Conservation (phyloP, 2,329 filamentous ascomycete species). For the Curvularia sp. region DNA sequence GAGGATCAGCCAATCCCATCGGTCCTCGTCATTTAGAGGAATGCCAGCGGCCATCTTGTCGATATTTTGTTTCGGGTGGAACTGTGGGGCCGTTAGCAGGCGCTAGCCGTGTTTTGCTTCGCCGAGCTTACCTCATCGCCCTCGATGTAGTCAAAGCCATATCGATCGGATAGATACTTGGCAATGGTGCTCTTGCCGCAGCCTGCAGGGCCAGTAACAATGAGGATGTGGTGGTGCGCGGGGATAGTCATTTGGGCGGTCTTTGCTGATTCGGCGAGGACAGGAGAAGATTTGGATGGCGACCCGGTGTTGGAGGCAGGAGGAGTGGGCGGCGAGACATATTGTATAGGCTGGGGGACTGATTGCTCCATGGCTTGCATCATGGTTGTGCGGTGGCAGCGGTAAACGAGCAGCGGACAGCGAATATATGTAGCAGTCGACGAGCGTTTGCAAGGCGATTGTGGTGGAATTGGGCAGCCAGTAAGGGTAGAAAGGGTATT, state of each 20-base stretch:
- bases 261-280: constrained; percentile 24
- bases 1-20: constrained; percentile 89
- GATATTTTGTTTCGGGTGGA: constrained; percentile 59
- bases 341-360: constrained; percentile 38
- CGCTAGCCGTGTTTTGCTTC: background rate
- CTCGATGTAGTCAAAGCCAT: constrained; percentile 58
- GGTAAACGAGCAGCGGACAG: constrained; percentile 6
- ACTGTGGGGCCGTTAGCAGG: constrained; percentile 43
- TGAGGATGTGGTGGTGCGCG: constrained; percentile 58
- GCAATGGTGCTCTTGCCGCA: constrained; percentile 63
- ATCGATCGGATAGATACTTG: constrained; percentile 53
- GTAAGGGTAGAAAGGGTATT: constrained; percentile 15
- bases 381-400: constrained; percentile 32
- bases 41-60: constrained; percentile 88
- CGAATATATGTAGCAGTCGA: constrained; percentile 6
- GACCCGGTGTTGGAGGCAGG: constrained; percentile 39
- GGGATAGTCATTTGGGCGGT: constrained; percentile 39
- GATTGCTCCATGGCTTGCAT: constrained; percentile 46
- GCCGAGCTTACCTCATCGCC: constrained; percentile 57
- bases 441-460: constrained; percentile 9
- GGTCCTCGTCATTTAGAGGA: constrained; percentile 88
- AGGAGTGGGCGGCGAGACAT: constrained; percentile 42
- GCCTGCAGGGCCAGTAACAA: constrained; percentile 62
- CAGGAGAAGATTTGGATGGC: constrained; percentile 31
- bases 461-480: constrained; percentile 20